Percentiles rank a stretch among this genome's conserved stretches.
phyloP scores from a whole-genome alignment of 345 rosid species.

The Anastatica hierochuntica region DNA sequence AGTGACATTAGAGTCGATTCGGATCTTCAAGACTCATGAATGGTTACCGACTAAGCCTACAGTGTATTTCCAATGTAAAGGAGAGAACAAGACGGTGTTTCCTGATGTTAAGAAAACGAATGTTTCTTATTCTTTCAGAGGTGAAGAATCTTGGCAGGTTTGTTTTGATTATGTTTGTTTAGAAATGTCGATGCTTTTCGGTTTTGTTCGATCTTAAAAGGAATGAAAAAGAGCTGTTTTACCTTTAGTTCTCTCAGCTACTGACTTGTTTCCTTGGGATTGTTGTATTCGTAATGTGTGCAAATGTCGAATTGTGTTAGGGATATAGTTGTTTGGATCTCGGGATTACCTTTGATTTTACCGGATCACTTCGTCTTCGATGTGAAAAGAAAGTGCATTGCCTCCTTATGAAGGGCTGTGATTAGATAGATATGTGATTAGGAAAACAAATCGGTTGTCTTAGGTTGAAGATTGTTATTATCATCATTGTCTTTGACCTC shows the following conservation, averaged over 20 bases:
- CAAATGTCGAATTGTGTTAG: not conserved
- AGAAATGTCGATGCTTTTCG: not conserved
- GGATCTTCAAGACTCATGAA: constrained; percentile 43
- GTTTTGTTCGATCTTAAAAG: not conserved
- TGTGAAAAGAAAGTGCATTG: not conserved
- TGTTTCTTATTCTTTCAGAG: constrained; percentile 40
- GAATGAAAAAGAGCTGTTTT: not conserved
- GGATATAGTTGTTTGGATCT: not conserved
- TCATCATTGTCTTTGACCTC: not conserved
- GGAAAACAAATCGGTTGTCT: not conserved
- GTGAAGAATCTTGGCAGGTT: constrained; percentile 85
- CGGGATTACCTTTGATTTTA: not conserved
- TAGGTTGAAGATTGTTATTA: not conserved
- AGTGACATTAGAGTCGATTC: constrained; percentile 46
- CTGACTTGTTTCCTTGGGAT: not conserved
- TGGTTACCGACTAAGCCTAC: constrained; percentile 38
- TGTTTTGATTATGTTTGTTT: not conserved
- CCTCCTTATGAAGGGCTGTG: no score
- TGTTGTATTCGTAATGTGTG: not conserved
- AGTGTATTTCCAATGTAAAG: constrained; percentile 57
- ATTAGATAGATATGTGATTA: not conserved
- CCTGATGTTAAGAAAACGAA: constrained; percentile 44
- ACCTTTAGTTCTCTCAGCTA: not conserved
- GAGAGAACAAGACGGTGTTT: constrained; percentile 44
- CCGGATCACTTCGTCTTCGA: not conserved